phyloP scores from a whole-genome alignment of 768 basidiomycete genomes.

The Botryobasidium botryosum region DNA sequence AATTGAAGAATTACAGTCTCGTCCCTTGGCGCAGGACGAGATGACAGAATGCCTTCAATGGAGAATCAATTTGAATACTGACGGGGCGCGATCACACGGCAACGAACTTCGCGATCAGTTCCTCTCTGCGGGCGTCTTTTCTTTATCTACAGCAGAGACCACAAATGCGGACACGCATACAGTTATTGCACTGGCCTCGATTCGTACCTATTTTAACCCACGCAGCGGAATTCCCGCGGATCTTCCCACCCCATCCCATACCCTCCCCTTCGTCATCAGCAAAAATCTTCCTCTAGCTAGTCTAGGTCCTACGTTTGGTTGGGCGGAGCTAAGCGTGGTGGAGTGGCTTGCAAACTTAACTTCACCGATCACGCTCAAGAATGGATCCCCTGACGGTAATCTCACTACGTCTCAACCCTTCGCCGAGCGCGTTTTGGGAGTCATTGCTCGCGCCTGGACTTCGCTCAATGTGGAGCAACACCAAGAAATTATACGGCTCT shows the following conservation, averaged over 20 bases:
- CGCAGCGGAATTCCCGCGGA: conserved; percentile 48
- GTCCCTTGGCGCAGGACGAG: conserved; percentile 56
- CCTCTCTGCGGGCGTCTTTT: conserved; percentile 51
- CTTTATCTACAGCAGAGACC: conserved; percentile 17
- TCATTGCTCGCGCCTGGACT: conserved; percentile 58
- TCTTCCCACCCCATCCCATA: conserved; percentile 56
- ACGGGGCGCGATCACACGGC: conserved; percentile 24
- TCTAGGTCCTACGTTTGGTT: conserved; percentile 43
- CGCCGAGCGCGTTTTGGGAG: conserved; percentile 60
- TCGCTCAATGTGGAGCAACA: conserved; percentile 35
- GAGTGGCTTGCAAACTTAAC: conserved; percentile 64
- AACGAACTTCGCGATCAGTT: conserved; percentile 35
- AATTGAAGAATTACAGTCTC: conserved; percentile 48
- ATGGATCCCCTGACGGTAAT: conserved; percentile 35
- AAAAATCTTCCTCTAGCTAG: conserved; percentile 36
- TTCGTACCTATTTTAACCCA: conserved; percentile 57
- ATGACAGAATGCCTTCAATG: conserved; percentile 73
- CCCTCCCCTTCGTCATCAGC: conserved; percentile 51
- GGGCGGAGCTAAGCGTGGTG: conserved; percentile 56
- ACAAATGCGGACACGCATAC: conserved; percentile 27
- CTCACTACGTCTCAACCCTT: conserved; percentile 49
- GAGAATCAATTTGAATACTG: conserved; percentile 38
- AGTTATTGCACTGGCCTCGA: conserved; percentile 49
- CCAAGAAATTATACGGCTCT: conserved; percentile 29
- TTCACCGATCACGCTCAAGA: conserved; percentile 25